Evolutionary conservation across 1,139 yeast genomes (phyloP).

Genomic region (Yamadazyma sp.): DNA sequence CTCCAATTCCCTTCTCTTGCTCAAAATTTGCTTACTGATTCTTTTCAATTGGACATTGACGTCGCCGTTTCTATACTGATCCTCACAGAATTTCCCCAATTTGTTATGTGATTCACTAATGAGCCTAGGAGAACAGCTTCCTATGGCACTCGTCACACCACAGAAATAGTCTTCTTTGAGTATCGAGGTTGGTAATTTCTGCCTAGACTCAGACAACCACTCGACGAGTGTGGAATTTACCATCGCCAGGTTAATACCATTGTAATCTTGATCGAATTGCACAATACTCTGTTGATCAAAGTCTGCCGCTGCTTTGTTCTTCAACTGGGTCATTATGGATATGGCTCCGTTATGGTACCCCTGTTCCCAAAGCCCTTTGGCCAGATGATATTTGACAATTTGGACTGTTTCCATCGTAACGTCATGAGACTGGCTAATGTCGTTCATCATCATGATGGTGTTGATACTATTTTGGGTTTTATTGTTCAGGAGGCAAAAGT

Average conservation of each 20-base stretch:
- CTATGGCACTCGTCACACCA: not conserved
- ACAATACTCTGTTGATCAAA: not conserved
- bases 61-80: conserved; percentile 51
- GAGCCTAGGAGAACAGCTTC: conserved; percentile 5
- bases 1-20: conserved; percentile 45
- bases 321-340: conserved; percentile 39
- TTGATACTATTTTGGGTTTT: conserved; percentile 52
- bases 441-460: conserved; percentile 47
- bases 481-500: conserved; percentile 31
- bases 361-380: conserved; percentile 60
- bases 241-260: conserved; percentile 14
- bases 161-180: conserved; percentile 53
- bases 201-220: conserved; percentile 73
- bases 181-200: conserved; percentile 61
- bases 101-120: conserved; percentile 5
- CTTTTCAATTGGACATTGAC: conserved; percentile 46
- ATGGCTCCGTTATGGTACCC: conserved; percentile 57
- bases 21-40: conserved; percentile 35
- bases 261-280: conserved; percentile 3
- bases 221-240: conserved; percentile 56
- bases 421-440: conserved; percentile 6
- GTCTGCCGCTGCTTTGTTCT: conserved; percentile 8
- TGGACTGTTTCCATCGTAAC: not conserved
- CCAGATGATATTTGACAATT: conserved; percentile 39
- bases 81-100: conserved; percentile 76